Base-by-base conservation (phyloP, 306 rosid species). In the Ammopiptanthus mongolicus region DNA sequence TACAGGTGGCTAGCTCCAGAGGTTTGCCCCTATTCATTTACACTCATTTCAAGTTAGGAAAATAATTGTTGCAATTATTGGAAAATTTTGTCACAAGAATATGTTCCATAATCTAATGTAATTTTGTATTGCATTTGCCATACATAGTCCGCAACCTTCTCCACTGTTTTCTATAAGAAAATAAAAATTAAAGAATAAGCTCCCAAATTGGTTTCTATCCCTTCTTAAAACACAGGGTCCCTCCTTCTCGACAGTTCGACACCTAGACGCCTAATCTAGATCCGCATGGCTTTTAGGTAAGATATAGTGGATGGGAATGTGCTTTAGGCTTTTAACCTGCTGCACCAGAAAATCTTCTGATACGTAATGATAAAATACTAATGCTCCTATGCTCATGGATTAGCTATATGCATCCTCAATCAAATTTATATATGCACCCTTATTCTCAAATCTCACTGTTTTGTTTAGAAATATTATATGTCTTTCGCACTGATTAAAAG, bases 1-100 rank as follows among this genome's bases (percentile, higher is more conserved):
- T 95, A 88, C 64, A 85, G 93, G 33, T 95, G 97, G 99, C 87
- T 95, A 28, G 99, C 99, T 84, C 97, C 97, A 0, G 99, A 95
- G 98, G 98, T 95, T 78, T 69, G 96, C 72, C 74, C 65, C 48
- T 62, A 70, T 37, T 82, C 57, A 75, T 56, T 85, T 44, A 7
- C 81, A 33, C 68, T 75, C 21, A 36, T 75, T 62, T 81, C 51
- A 67, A 71, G 44, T 66, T 23, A 51, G 9, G 78, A 28, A 50
- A 79, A 50, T 46, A n/a, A 39, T 78, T 75, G 22, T 23, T 84
- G 68, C 75, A 70, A 52, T 56, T 59, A 4, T 52, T 52, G 23
- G 8, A 56, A 37, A 37, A 68, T 34, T 44, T 25, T 52, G 63
- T 74, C 67, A 28, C 52, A 42, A 4, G 51, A 64, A 48, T 67